Evolutionary conservation across 768 basidiomycete species (phyloP).

Genomic region (Pulveroboletus ravenelii): DNA sequence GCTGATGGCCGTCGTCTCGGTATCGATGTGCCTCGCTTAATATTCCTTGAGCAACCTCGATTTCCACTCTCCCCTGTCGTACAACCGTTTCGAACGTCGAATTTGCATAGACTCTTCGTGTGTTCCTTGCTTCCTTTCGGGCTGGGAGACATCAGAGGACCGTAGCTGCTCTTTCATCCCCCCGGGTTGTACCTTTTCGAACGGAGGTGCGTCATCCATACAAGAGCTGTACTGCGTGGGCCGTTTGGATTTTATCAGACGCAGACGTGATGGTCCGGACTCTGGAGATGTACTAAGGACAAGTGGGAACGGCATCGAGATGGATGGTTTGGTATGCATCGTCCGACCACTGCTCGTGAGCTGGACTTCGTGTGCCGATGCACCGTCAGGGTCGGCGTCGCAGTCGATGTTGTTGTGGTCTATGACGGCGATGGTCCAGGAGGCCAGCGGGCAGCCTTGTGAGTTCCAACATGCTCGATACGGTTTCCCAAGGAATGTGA

Average conservation of each 20-base stretch:
- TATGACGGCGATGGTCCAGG: not conserved
- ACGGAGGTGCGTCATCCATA: not conserved
- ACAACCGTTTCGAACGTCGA: constrained; percentile 1
- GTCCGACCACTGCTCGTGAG: not conserved
- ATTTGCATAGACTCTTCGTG: not conserved
- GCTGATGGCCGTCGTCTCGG: not conserved
- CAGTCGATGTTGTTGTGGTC: not conserved
- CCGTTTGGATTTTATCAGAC: not conserved
- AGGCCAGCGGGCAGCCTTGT: not conserved
- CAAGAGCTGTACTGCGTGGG: not conserved
- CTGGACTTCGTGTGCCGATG: not conserved
- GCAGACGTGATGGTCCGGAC: not conserved
- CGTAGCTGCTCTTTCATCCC: not conserved
- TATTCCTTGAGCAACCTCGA: constrained; percentile 6
- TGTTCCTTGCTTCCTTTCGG: not conserved
- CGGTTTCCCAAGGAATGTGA: constrained; percentile 12
- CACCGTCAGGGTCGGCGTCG: not conserved
- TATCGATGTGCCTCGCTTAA: not conserved
- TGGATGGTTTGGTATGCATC: not conserved
- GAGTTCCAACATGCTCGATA: constrained; percentile 1
- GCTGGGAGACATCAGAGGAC: too few species aligned
- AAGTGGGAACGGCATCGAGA: constrained; percentile 1
- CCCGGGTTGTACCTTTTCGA: not conserved
- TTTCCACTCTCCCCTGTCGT: constrained; percentile 8
- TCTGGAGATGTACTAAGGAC: not conserved